Evolutionary conservation across 164 flowering plant species (phyloP).

Genomic region (Nymphaea thermarum): DNA sequence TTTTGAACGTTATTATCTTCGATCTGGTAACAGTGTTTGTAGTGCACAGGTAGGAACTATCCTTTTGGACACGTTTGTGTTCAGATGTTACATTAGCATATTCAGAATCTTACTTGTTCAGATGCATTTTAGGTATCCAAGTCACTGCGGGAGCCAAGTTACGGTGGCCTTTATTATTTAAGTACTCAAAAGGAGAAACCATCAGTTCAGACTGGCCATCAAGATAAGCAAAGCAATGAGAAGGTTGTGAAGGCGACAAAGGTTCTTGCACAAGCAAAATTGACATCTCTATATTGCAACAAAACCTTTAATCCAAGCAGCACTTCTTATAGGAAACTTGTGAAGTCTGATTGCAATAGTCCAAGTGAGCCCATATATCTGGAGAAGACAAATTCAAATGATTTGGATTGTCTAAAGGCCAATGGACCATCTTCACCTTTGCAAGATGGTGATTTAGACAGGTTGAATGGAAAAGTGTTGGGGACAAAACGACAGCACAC

Average conservation of each 20-base stretch:
- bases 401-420: conserved; percentile 17
- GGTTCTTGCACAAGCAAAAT: conserved; percentile 37
- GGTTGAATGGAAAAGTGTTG: conserved; percentile 17
- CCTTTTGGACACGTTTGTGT: no score
- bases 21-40: conserved; percentile 15
- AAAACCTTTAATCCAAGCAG: conserved; percentile 18
- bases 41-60: conserved; percentile 26
- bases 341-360: conserved; percentile 17
- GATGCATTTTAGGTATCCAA: no score
- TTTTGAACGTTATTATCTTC: conserved; percentile 33
- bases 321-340: conserved; percentile 12
- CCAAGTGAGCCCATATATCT: conserved; percentile 36
- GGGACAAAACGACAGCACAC: conserved; percentile 43
- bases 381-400: conserved; percentile 21
- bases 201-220: conserved; percentile 21
- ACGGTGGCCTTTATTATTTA: no score
- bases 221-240: conserved; percentile 24
- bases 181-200: conserved; percentile 1
- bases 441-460: conserved; percentile 46
- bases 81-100: no score
- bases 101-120: no score
- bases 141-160: no score
- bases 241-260: conserved; percentile 28
- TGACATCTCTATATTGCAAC: conserved; percentile 47
- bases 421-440: conserved; percentile 9